A percentile compares a stretch with the other conserved stretches of the same genome.
These are phyloP conservation scores for Suillus placidus DNA, from an alignment of 768 basidiomycete genomes.

Conservation along the genomic window DNA sequence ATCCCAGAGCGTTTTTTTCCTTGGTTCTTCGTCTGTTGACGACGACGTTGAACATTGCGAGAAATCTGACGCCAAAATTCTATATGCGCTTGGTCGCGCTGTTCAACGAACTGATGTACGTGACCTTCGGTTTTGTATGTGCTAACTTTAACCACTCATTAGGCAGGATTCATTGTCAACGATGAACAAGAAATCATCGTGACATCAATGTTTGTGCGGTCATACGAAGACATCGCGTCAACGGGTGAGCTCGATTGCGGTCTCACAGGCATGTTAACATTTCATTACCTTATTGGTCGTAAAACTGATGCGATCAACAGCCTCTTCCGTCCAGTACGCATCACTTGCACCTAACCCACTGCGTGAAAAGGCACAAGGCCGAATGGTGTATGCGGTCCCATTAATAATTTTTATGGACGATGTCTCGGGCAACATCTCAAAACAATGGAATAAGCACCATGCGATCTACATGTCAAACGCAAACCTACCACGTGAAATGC, in stretches of 20 bases:
- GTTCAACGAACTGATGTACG: conserved; percentile 8
- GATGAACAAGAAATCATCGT: conserved; percentile 6
- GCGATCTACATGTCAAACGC: neutral
- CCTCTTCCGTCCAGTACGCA: neutral
- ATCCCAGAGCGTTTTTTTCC: too few species aligned
- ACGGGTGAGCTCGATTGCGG: neutral
- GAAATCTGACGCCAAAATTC: neutral
- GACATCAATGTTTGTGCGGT: conserved; percentile 2
- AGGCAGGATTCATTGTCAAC: conserved; percentile 11
- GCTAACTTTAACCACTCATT: neutral
- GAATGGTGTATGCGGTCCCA: too few species aligned
- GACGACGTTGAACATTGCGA: neutral
- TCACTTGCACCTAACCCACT: too few species aligned
- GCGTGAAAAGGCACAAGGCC: too few species aligned
- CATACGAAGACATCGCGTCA: conserved; percentile 4
- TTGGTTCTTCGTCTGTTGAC: neutral
- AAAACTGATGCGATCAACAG: neutral
- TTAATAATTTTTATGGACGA: too few species aligned
- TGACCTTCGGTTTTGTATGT: neutral
- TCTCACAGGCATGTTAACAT: neutral
- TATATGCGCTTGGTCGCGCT: conserved; percentile 8
- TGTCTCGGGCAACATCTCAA: neutral
- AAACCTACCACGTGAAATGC: neutral
- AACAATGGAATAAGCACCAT: neutral
- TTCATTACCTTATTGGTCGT: neutral